phyloP scores from a whole-genome alignment of 768 basidiomycete species.

The Agaricus sinodeliciosus region DNA sequence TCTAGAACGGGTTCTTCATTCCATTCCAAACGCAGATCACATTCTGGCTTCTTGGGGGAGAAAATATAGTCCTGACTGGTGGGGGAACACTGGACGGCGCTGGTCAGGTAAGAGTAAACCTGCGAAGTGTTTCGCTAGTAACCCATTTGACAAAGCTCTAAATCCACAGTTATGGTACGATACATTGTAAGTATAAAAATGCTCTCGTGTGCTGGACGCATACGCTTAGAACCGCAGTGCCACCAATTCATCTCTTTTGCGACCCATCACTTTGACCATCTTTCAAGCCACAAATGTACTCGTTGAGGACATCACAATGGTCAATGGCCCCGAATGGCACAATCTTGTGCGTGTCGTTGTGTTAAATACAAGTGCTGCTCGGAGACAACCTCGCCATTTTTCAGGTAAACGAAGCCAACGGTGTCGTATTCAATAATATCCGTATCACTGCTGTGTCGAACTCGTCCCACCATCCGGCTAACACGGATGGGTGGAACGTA shows the following conservation, averaged over 20 bases:
- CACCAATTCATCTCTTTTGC: constrained; percentile 36
- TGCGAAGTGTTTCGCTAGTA: background rate
- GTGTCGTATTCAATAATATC: constrained; percentile 40
- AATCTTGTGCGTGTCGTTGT: constrained; percentile 30
- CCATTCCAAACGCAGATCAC: constrained; percentile 47
- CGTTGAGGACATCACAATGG: constrained; percentile 40
- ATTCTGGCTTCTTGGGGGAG: constrained; percentile 50
- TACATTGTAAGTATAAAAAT: constrained; percentile 28
- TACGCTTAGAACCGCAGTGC: constrained; percentile 22
- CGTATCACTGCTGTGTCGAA: constrained; percentile 40
- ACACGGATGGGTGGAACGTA: constrained; percentile 62
- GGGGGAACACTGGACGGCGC: constrained; percentile 62
- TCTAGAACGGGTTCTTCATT: constrained; percentile 44
- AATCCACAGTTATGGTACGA: constrained; percentile 45
- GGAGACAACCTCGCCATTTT: background rate
- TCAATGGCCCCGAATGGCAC: constrained; percentile 47
- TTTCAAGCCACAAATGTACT: constrained; percentile 43
- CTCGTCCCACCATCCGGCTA: constrained; percentile 33
- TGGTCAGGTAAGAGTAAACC: constrained; percentile 40
- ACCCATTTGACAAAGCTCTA: background rate
- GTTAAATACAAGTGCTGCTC: no score
- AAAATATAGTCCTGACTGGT: constrained; percentile 42
- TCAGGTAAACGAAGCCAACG: constrained; percentile 41
- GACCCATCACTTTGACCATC: constrained; percentile 52
- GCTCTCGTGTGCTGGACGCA: background rate